Evolutionary conservation across 1,284 basidiomycete genomes (phyloP), one percentile per base, ranked within the genome.

Genomic region (Tylopilus sp.): DNA sequence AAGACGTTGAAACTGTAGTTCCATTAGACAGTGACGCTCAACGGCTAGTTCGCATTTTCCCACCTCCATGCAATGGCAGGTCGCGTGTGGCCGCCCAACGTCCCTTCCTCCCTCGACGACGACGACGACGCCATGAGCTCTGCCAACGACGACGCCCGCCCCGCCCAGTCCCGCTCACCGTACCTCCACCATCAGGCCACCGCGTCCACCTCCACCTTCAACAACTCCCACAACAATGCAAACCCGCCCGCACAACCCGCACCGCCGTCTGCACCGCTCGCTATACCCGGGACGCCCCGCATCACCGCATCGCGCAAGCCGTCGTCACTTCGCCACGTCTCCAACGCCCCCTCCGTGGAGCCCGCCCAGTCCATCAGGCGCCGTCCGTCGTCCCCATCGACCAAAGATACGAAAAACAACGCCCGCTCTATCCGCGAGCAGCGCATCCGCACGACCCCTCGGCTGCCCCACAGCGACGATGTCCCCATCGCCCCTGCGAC

Each of bases 401-500:
- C 47, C 9, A 70, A 57, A 34, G 67, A 68, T 0, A 8, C 17
- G 6, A 67, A 60, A 37, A 46, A 6, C 34, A 7, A 6, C 35
- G 21, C 18, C 34, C 59, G 61, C 20, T 48, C 42, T 47, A 30
- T 29, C 0, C 53, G 53, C 44, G 57, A 65, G 31, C 71, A 62
- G 15, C 73, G 69, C 45, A 60, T 70, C 29, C 72, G 76, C 18
- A 61, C 61, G 12, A 73, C 62, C 14, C 81, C 85, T 2, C 76
- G 76, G 21, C 63, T 87, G 14, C 79, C 81, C 1, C 76, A 83
- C 55, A 73, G 75, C 39, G 76, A 78, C 59, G 76, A 83, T 41
- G 77, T 73, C 5, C 73, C 78, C 43, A 74, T 59, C 61, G 81
- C 71, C 53, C 83, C 70, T 46, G 74, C 80, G 45, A 80, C 80